Evolutionary conservation across 2,329 filamentous ascomycete species (phyloP).

Genomic region (Sarocladiaceae sp.): DNA sequence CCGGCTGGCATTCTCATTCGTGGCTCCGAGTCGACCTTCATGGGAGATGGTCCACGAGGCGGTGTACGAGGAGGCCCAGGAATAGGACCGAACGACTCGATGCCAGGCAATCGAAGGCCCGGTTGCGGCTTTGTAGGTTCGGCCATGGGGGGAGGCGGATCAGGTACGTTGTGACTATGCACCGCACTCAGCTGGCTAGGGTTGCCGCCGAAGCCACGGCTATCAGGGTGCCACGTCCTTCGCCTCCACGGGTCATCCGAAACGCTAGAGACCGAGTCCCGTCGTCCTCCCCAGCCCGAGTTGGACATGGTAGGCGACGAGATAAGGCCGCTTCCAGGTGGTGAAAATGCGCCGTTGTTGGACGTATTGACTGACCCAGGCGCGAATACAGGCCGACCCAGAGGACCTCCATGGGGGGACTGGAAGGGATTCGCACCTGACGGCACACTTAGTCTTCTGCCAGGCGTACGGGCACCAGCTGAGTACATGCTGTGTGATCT

Average conservation of each 20-base stretch:
- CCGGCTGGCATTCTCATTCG: conserved; percentile 26
- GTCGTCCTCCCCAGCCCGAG: conserved; percentile 53
- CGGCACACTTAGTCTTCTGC: conserved; percentile 77
- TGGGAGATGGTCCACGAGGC: conserved; percentile 62
- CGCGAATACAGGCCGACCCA: conserved; percentile 52
- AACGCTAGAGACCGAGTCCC: conserved; percentile 59
- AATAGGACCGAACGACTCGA: conserved; percentile 84
- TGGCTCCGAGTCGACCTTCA: conserved; percentile 63
- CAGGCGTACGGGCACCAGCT: conserved; percentile 59
- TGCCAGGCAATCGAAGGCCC: conserved; percentile 72
- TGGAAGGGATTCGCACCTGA: conserved; percentile 73
- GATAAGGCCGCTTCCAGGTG: conserved; percentile 55
- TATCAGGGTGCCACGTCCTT: conserved; percentile 88
- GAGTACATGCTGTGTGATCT: conserved; percentile 69
- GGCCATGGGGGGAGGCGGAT: conserved; percentile 45
- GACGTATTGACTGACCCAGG: conserved; percentile 52
- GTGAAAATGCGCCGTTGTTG: conserved; percentile 49
- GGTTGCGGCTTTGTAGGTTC: conserved; percentile 49
- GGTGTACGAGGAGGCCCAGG: conserved; percentile 55
- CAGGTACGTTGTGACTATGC: conserved; percentile 61
- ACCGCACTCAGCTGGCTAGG: conserved; percentile 73
- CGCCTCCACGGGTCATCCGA: conserved; percentile 75
- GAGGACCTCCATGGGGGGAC: conserved; percentile 51
- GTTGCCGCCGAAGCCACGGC: conserved; percentile 59
- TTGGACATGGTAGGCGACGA: conserved; percentile 62